Evolutionary conservation across 2,329 filamentous ascomycete genomes (phyloP).

Genomic region (Apiospora pterosperma): DNA sequence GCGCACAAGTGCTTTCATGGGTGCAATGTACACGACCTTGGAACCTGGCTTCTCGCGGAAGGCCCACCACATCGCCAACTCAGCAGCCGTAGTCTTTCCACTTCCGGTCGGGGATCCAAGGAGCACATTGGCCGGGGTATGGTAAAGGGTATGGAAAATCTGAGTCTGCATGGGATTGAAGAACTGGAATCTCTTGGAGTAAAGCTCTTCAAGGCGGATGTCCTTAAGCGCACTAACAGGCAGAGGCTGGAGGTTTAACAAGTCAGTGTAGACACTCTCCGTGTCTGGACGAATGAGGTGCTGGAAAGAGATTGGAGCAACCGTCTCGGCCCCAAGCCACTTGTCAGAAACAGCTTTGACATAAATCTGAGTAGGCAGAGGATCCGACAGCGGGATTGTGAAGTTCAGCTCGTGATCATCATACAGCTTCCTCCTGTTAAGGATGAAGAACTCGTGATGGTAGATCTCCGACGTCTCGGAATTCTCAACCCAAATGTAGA

Average conservation of each 20-base stretch:
- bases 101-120: constrained; percentile 94
- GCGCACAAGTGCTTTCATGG: constrained; percentile 97
- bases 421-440: constrained; percentile 83
- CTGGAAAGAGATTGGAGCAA: constrained; percentile 93
- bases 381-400: constrained; percentile 91
- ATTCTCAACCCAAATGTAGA: constrained; percentile 99
- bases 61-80: constrained; percentile 99
- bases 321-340: constrained; percentile 95
- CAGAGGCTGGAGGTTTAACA: constrained; percentile 86
- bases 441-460: constrained; percentile 94
- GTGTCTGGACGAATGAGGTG: constrained; percentile 97
- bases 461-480: constrained; percentile 97
- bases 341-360: constrained; percentile 91
- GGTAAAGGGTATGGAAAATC: constrained; percentile 94
- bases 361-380: constrained; percentile 92
- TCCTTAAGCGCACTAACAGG: constrained; percentile 87
- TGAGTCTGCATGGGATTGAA: constrained; percentile 99
- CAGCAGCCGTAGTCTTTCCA: constrained; percentile 94
- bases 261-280: constrained; percentile 93
- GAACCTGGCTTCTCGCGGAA: constrained; percentile 92
- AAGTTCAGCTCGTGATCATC: constrained; percentile 98
- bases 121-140: constrained; percentile 87
- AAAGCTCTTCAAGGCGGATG: constrained; percentile 80
- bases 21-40: constrained; percentile 98
- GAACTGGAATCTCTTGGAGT: constrained; percentile 83